Percentiles rank a stretch among this genome's conserved stretches.
phyloP scores from a whole-genome alignment of 2,329 filamentous ascomycete species.

The Fusarium buxicola region DNA sequence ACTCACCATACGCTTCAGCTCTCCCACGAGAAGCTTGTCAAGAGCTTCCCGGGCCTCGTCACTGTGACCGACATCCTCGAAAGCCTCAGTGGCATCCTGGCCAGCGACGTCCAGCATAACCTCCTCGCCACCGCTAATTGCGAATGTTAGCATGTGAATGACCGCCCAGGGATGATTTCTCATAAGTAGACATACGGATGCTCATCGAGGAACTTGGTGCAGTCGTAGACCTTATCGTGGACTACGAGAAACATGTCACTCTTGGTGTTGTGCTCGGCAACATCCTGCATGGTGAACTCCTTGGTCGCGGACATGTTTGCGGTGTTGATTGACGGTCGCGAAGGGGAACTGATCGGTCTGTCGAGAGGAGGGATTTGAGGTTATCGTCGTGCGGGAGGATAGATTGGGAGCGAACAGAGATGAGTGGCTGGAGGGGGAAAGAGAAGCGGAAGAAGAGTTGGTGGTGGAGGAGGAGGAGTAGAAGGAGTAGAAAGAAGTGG shows the following conservation, averaged over 20 bases:
- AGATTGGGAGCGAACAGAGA: conserved; percentile 13
- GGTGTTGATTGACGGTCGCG: conserved; percentile 33
- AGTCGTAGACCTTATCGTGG: conserved; percentile 97
- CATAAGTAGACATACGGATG: conserved; percentile 75
- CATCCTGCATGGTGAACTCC: conserved; percentile 81
- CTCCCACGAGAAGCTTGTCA: conserved; percentile 78
- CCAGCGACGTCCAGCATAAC: conserved; percentile 95
- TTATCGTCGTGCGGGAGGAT: conserved; percentile 29
- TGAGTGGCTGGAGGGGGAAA: conserved; percentile 16
- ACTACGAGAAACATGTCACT: conserved; percentile 93
- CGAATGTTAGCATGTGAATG: conserved; percentile 31
- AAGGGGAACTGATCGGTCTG: conserved; percentile 16
- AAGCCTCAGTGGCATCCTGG: conserved; percentile 96
- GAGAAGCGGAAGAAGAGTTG: conserved; percentile 22
- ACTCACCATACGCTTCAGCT: conserved; percentile 82
- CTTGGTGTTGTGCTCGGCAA: conserved; percentile 89
- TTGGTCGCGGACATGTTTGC: conserved; percentile 50
- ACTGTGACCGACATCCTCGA: conserved; percentile 99
- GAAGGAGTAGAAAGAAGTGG: conserved; percentile 23
- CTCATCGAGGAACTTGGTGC: conserved; percentile 92
- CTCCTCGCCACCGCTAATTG: conserved; percentile 90
- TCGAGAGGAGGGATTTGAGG: conserved; percentile 15
- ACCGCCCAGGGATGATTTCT: conserved; percentile 7
- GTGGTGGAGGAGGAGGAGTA: conserved; percentile 21
- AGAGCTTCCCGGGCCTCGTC: conserved; percentile 98